Evolutionary conservation across 345 rosid species (phyloP).

Genomic region (Orychophragmus violaceus): DNA sequence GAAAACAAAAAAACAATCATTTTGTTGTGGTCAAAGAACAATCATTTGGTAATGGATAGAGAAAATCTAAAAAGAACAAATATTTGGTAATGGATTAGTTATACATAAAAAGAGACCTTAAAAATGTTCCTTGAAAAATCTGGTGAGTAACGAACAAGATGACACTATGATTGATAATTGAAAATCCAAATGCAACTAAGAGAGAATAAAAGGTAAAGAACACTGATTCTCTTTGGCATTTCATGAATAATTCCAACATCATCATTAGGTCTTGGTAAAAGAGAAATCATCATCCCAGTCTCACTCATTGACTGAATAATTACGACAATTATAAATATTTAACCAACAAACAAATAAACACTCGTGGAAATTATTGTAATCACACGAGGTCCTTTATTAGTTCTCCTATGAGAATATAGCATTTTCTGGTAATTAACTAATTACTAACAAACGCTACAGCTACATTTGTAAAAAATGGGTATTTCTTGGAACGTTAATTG

Average conservation of each 20-base stretch:
- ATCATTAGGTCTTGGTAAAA: constrained; percentile 26
- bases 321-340: background rate
- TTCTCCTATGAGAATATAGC: background rate
- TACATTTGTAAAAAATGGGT: background rate
- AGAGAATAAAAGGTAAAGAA: background rate
- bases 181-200: constrained; percentile 24
- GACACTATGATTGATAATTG: constrained; percentile 23
- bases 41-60: background rate
- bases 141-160: constrained; percentile 19
- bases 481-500: background rate
- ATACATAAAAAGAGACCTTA: no score
- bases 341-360: background rate
- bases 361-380: background rate
- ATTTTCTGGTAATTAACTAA: background rate
- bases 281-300: constrained; percentile 10
- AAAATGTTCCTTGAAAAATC: background rate
- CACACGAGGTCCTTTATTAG: background rate
- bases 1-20: constrained; percentile 3
- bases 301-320: constrained; percentile 15
- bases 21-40: constrained; percentile 11
- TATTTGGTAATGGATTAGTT: background rate
- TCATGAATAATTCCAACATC: constrained; percentile 26
- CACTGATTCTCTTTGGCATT: constrained; percentile 12
- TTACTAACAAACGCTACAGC: background rate
- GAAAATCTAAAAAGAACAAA: background rate